Percentiles rank a stretch among this genome's conserved stretches.
These are phyloP conservation scores for Brettanomyces anomalus DNA, from an alignment of 805 yeast species.

Conservation along the genomic window DNA sequence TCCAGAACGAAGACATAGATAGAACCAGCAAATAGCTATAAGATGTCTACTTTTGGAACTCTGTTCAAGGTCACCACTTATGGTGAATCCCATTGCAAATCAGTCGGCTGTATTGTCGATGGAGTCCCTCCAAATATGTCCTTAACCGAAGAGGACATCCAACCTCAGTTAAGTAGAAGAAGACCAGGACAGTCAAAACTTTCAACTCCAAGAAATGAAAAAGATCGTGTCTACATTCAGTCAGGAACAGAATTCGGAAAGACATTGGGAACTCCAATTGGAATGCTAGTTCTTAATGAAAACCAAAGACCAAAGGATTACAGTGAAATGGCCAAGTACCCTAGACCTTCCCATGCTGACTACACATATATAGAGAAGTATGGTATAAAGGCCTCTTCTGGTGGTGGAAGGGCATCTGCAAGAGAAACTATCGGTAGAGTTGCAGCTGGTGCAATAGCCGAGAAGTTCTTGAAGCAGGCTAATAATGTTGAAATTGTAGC, in stretches of 20 bases:
- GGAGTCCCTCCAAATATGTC: slow-evolving; percentile 96
- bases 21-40: background rate
- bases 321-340: slow-evolving; percentile 88
- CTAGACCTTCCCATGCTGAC: slow-evolving; percentile 98
- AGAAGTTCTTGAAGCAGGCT: slow-evolving; percentile 70
- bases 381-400: slow-evolving; percentile 88
- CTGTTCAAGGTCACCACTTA: slow-evolving; percentile 77
- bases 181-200: slow-evolving; percentile 94
- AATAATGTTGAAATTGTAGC: slow-evolving; percentile 91
- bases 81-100: slow-evolving; percentile 96
- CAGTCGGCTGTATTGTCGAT: slow-evolving; percentile 97
- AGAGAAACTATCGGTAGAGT: slow-evolving; percentile 98
- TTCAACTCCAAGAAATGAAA: slow-evolving; percentile 93
- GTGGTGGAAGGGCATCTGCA: slow-evolving; percentile 97
- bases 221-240: slow-evolving; percentile 87
- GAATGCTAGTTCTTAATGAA: slow-evolving; percentile 84
- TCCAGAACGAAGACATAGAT: background rate
- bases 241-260: slow-evolving; percentile 88
- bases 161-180: slow-evolving; percentile 93
- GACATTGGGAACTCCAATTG: slow-evolving; percentile 93
- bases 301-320: slow-evolving; percentile 97
- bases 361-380: slow-evolving; percentile 86
- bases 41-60: slow-evolving; percentile 74
- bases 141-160: slow-evolving; percentile 78
- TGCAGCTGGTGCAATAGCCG: slow-evolving; percentile 98